Conservation (phyloP, 768 basidiomycete species). For the Amanita muscaria region DNA sequence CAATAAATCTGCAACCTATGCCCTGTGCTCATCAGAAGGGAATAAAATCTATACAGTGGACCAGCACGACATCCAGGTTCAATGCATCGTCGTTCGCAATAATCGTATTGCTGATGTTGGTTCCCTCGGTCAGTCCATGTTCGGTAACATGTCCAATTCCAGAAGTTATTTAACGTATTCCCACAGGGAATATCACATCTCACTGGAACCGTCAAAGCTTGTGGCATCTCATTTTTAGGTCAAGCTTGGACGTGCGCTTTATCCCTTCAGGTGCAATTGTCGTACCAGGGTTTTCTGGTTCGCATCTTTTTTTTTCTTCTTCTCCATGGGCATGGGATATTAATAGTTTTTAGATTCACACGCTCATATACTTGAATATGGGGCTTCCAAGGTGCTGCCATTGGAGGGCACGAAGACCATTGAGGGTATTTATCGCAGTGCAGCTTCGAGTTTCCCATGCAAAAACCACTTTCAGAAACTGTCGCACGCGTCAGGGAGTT, state of each 20-base stretch:
- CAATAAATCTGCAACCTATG: constrained; percentile 27
- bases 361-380: constrained; percentile 72
- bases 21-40: constrained; percentile 50
- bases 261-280: constrained; percentile 50
- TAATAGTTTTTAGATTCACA: constrained; percentile 51
- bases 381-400: constrained; percentile 53
- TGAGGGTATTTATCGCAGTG: constrained; percentile 31
- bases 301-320: constrained; percentile 15
- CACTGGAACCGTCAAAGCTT: constrained; percentile 9
- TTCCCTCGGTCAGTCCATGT: constrained; percentile 38
- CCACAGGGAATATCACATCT: constrained; percentile 13
- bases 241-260: constrained; percentile 33
- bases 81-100: constrained; percentile 56
- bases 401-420: constrained; percentile 54
- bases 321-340: too few relatives aligned
- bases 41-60: constrained; percentile 64
- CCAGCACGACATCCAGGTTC: constrained; percentile 34
- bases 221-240: constrained; percentile 4
- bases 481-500: constrained; percentile 52
- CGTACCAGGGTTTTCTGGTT: constrained; percentile 67
- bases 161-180: constrained; percentile 28
- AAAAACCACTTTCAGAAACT: constrained; percentile 35
- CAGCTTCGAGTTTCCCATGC: constrained; percentile 2
- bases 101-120: constrained; percentile 46
- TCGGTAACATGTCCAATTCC: too few relatives aligned